Conservation (phyloP, 371 early-diverging fungal genomes). For the Smittium mucronatum region DNA sequence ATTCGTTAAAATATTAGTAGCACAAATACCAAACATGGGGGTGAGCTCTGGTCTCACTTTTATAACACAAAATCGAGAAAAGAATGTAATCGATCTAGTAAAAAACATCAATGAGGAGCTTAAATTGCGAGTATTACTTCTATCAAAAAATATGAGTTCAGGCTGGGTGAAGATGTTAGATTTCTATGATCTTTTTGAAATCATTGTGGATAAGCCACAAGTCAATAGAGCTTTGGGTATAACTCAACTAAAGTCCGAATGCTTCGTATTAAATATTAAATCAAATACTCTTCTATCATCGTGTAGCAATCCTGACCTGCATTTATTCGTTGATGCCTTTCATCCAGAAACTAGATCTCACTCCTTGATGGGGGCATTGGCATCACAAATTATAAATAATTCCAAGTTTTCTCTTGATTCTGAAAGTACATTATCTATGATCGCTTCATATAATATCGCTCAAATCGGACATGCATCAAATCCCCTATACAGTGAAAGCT, state of each 20-base stretch:
- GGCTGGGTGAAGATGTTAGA: background rate
- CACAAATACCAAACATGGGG: background rate
- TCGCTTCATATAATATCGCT: background rate
- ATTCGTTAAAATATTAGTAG: background rate
- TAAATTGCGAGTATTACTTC: background rate
- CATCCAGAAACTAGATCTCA: conserved; percentile 11
- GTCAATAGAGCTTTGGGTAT: background rate
- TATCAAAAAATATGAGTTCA: background rate
- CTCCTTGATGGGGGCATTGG: conserved; percentile 6
- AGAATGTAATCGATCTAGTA: background rate
- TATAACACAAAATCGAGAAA: background rate
- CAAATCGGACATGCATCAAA: background rate
- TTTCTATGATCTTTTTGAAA: background rate
- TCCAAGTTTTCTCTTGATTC: background rate
- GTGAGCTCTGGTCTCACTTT: background rate
- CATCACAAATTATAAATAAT: background rate
- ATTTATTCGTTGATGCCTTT: conserved; percentile 7
- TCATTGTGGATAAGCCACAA: background rate
- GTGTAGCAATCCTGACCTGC: background rate
- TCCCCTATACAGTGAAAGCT: background rate
- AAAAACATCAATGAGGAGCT: background rate
- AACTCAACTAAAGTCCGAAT: background rate
- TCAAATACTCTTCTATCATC: background rate
- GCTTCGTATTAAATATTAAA: background rate
- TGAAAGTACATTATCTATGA: background rate